Base-by-base conservation (phyloP, 2,329 filamentous ascomycete genomes). In the Apiospora rasikravindrae region DNA sequence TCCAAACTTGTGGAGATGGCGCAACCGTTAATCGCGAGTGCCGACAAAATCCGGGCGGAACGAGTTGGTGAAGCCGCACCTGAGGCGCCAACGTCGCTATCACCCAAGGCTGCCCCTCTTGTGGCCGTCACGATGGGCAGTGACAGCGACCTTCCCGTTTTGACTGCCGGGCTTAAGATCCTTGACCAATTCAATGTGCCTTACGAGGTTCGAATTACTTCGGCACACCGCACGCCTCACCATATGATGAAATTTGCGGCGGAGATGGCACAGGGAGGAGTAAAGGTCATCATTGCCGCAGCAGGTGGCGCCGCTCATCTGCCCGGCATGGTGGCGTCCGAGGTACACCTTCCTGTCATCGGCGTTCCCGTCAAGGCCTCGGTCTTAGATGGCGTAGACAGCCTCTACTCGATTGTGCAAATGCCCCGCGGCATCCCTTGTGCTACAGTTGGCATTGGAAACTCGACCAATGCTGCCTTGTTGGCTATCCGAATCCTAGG, bases 101-200 rank as follows among this genome's bases (percentile, higher is more conserved):
- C 82, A 71, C 73, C 72, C 70, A 78, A 81, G 69, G 77, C 81
- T n/a, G 70, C 72, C 66, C 91, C 92, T 0, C 81, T 94, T 0
- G 91, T 96, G 1, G 89, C 93, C 16, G 89, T 96, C 2, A 94
- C 94, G 40, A 96, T 96, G 93, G 94, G 94, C 49, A 96, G 93
- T 1, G 92, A 94, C 83, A 94, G 91, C 13, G 93, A 95, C 78
- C 87, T 95, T 33, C 88, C 88, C 2, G 89, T 93, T 22, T 88
- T 95, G 51, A 87, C 87, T 73, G 88, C 88, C 0, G 92, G 89
- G 0, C 84, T 94, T 26, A 87, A 92, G 72, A 87, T 94, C 45
- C 87, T 95, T 3, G 84, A 88, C 71, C 86, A 89, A n/a, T 92
- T 96, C 73, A 80, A 85, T n/a, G 92, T 96, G 14, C 91, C 93